These are phyloP conservation scores for Microthlaspi erraticum DNA, from an alignment of 345 rosid species.

Conservation along the genomic window DNA sequence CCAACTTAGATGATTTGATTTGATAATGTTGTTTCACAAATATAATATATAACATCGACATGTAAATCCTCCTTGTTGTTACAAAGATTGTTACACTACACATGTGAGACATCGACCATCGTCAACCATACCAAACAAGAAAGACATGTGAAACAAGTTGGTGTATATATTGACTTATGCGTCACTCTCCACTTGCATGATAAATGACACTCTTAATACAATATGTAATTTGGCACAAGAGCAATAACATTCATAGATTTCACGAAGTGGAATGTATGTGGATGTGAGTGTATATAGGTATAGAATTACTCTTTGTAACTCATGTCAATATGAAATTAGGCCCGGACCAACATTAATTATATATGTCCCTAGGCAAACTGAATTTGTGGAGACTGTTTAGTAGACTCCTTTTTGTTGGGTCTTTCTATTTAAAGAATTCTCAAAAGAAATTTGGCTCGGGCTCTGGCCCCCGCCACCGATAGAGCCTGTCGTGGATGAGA, in stretches of 20 bases:
- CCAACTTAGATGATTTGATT: constrained; percentile 31
- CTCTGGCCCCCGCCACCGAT: too few relatives aligned
- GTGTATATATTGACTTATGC: constrained; percentile 39
- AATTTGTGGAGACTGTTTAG: too few relatives aligned
- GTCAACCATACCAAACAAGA: constrained; percentile 30
- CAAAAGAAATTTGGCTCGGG: too few relatives aligned
- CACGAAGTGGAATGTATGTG: constrained; percentile 9
- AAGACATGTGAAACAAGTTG: constrained; percentile 46
- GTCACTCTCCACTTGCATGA: constrained; percentile 39
- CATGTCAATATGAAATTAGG: not conserved
- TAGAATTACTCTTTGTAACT: not conserved
- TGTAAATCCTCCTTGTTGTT: constrained; percentile 34
- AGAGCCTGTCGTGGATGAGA: too few relatives aligned
- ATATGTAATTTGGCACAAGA: constrained; percentile 25
- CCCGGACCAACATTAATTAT: too few relatives aligned
- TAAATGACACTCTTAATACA: constrained; percentile 25
- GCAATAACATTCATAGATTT: constrained; percentile 13
- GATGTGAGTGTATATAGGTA: not conserved
- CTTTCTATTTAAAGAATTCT: too few relatives aligned
- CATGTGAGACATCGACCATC: constrained; percentile 42
- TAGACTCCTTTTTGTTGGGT: too few relatives aligned
- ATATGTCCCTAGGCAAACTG: too few relatives aligned
- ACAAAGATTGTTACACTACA: constrained; percentile 29
- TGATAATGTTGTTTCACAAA: constrained; percentile 23
- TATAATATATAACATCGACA: constrained; percentile 29